Evolutionary conservation across 2,329 filamentous ascomycete genomes (phyloP), one percentile per base, ranked within the genome.

Genomic region (Neospermospora avenae): DNA sequence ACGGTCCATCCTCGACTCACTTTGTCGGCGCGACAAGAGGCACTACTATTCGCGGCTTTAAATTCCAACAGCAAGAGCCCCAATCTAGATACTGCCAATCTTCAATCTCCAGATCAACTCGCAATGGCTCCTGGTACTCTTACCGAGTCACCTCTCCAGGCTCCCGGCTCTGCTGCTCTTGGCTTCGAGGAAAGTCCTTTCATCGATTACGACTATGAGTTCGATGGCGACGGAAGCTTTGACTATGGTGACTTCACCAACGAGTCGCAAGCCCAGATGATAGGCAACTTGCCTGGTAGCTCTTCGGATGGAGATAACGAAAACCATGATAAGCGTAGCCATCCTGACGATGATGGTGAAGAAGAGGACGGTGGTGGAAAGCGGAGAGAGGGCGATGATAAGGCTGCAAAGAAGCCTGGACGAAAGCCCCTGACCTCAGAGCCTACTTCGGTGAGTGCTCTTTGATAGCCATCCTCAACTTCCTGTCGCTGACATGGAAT

Each of bases 341-440:
- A 86, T 70, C 86, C 86, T 0, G 86, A 88, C 52, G 84, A 87
- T 34, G 84, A 89, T 13, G 86, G 77, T 7, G 78, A 89, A 5
- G 89, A 81, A n/a, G 78, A 78, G 28, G 82, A 81, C 46, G 85
- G 84, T 66, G 84, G 85, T 45, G 95, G 93, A 79, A 84, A 91
- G 65, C 85, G 90, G 28, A 55, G 60, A 55, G 85, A 88, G 60
- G 87, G 69, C 13, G 70, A 91, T 58, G 91, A 93, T 46, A 96
- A 95, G 77, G 81, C 87, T 45, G 85, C 91, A 24, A 98, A 98
- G 84, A 99, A 98, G 78, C 93, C 95, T 4, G 95, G 95, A 54
- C 86, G 95, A 65, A 99, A 99, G 80, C 95, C 93, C 20, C 81
- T 98, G 70, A 98, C 91, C 51, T 96, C 91, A 22, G 95, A 98